Evolutionary conservation across 441 rosid species (phyloP).

Genomic region (Flueggea neowawraea): DNA sequence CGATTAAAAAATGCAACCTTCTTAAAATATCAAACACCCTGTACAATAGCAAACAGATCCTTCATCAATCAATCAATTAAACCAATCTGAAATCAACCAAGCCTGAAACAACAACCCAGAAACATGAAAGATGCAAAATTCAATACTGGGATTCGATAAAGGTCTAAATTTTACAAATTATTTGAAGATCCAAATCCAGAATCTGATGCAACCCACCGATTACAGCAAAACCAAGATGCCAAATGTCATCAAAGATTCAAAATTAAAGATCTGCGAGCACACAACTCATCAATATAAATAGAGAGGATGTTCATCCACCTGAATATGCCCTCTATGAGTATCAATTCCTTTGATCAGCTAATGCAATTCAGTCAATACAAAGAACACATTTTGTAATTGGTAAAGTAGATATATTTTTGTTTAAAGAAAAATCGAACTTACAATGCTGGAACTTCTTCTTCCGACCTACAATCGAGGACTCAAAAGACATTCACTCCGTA

Average conservation of each 20-base stretch:
- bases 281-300: slow-evolving; percentile 14
- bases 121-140: slow-evolving; percentile 11
- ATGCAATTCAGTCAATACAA: no score
- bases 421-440: no score
- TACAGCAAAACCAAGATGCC: slow-evolving; percentile 33
- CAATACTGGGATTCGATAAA: slow-evolving; percentile 17
- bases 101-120: slow-evolving; percentile 18
- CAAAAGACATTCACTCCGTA: no score
- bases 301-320: slow-evolving; percentile 35
- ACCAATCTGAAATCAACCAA: slow-evolving; percentile 20
- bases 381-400: no score
- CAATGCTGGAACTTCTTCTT: no score
- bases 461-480: no score
- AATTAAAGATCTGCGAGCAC: slow-evolving; percentile 48
- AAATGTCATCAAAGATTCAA: slow-evolving; percentile 31
- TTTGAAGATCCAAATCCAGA: slow-evolving; percentile 30
- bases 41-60: slow-evolving; percentile 27
- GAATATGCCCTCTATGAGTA: no score
- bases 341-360: no score
- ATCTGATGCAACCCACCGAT: slow-evolving; percentile 33
- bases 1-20: slow-evolving; percentile 2
- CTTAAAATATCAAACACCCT: slow-evolving; percentile 1
- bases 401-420: no score
- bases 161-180: slow-evolving; percentile 7
- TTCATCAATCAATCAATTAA: slow-evolving; percentile 21